Evolutionary conservation across 495 filamentous ascomycete genomes (phyloP).

Genomic region (Recurvomyces mirabilis): DNA sequence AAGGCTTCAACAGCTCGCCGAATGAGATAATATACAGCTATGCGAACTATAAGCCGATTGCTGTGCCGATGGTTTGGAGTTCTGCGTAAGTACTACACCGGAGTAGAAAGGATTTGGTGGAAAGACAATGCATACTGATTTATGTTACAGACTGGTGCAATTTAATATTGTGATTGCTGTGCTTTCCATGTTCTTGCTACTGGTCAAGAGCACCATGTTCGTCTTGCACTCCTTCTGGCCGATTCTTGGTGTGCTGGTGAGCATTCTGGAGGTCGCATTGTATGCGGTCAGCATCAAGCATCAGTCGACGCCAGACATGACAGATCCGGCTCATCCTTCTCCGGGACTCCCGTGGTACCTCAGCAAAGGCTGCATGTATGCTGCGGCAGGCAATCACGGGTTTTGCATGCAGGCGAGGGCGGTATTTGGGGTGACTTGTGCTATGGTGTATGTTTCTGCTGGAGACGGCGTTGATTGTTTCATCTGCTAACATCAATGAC

Average conservation of each 20-base stretch:
- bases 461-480: neutral
- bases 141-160: conserved; percentile 53
- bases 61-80: conserved; percentile 70
- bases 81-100: conserved; percentile 48
- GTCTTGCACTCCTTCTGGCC: conserved; percentile 65
- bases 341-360: conserved; percentile 73
- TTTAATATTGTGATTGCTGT: conserved; percentile 78
- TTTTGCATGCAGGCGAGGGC: conserved; percentile 71
- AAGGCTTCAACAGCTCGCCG: conserved; percentile 77
- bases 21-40: conserved; percentile 59
- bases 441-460: conserved; percentile 52
- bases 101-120: neutral
- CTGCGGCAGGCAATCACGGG: conserved; percentile 42
- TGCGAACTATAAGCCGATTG: conserved; percentile 59
- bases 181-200: conserved; percentile 56
- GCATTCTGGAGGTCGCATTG: conserved; percentile 47
- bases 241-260: conserved; percentile 48
- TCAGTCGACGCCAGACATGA: conserved; percentile 71
- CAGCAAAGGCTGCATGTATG: conserved; percentile 60
- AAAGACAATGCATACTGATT: neutral
- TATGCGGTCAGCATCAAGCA: conserved; percentile 56
- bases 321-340: conserved; percentile 48
- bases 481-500: conserved; percentile 3
- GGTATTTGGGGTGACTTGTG: conserved; percentile 56
- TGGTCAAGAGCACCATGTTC: conserved; percentile 54